Conservation (phyloP, 441 rosid species). For the Pelargonium myrrhifolium region DNA sequence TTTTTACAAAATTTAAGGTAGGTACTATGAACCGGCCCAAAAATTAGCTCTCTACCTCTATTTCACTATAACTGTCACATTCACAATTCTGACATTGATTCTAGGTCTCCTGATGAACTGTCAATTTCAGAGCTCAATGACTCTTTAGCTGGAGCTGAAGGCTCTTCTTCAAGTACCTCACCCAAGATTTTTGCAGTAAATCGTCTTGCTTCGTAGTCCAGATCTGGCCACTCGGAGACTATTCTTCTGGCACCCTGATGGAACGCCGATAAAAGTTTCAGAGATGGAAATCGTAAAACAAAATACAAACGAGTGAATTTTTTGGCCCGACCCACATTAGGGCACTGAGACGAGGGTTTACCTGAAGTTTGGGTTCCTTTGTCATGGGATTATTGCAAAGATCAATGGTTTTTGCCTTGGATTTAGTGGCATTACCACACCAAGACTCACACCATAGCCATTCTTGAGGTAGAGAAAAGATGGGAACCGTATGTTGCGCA, state of each 20-base stretch:
- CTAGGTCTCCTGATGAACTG: conserved; percentile 35
- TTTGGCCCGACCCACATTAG: too few relatives aligned
- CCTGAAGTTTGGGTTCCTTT: conserved; percentile 98
- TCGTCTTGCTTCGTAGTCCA: conserved; percentile 65
- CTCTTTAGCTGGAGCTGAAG: conserved; percentile 33
- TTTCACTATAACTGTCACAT: not conserved
- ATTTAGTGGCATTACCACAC: conserved; percentile 93
- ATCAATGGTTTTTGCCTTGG: conserved; percentile 90
- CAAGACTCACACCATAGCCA: conserved; percentile 99
- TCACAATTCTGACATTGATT: conserved; percentile 72
- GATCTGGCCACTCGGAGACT: conserved; percentile 73
- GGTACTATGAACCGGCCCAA: too few relatives aligned
- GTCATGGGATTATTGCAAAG: conserved; percentile 99
- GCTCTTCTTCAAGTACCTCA: conserved; percentile 44
- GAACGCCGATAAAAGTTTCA: not conserved
- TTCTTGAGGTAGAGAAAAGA: conserved; percentile 90
- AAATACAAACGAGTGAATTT: not conserved
- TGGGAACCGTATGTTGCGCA: conserved; percentile 92
- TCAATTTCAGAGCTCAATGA: conserved; percentile 21
- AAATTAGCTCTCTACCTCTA: too few relatives aligned
- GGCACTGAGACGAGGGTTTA: conserved; percentile 7
- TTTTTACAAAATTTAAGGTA: conserved; percentile 2
- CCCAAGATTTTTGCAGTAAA: conserved; percentile 75
- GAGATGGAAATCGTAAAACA: not conserved
- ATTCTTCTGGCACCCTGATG: conserved; percentile 90